These are phyloP conservation scores for Dioszegia aurantiaca DNA, from an alignment of 768 basidiomycete species.

Conservation along the genomic window DNA sequence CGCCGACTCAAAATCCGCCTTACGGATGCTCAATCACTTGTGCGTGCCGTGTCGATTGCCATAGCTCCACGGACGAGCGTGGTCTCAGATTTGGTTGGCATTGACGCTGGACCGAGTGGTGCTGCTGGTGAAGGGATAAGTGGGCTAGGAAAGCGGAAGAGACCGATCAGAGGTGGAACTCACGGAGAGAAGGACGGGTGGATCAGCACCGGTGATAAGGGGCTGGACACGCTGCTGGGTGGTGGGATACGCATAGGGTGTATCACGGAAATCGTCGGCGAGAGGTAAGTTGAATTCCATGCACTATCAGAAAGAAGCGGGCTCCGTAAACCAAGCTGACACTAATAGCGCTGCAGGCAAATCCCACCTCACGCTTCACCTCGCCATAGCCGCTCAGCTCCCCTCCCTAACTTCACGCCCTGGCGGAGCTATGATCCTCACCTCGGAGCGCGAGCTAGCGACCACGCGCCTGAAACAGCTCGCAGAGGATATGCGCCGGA, in stretches of 20 bases:
- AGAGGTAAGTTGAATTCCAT: conserved; percentile 63
- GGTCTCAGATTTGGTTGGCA: conserved; percentile 4
- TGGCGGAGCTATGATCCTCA: conserved; percentile 52
- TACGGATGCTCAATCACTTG: conserved; percentile 5
- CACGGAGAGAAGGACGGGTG: conserved; percentile 51
- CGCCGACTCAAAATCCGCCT: conserved; percentile 27
- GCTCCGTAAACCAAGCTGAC: conserved; percentile 6
- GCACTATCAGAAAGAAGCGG: no score
- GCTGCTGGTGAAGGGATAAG: no score
- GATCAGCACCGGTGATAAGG: conserved; percentile 71
- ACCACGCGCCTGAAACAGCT: conserved; percentile 45
- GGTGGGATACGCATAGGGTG: conserved; percentile 76
- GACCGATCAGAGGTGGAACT: conserved; percentile 1
- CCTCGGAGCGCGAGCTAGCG: conserved; percentile 48
- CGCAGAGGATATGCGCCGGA: conserved; percentile 24
- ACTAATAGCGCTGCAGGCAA: conserved; percentile 83
- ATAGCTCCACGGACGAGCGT: conserved; percentile 45
- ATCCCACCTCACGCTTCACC: conserved; percentile 83
- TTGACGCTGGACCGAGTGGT: conserved; percentile 3
- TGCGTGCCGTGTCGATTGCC: conserved; percentile 58
- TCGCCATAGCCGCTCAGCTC: conserved; percentile 74
- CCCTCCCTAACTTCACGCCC: conserved; percentile 60
- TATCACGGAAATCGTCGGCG: conserved; percentile 83
- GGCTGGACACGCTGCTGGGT: conserved; percentile 67
- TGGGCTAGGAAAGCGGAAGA: conserved; percentile 13